phyloP scores from a whole-genome alignment of 345 rosid genomes.

The Diplotaxis tenuifolia region DNA sequence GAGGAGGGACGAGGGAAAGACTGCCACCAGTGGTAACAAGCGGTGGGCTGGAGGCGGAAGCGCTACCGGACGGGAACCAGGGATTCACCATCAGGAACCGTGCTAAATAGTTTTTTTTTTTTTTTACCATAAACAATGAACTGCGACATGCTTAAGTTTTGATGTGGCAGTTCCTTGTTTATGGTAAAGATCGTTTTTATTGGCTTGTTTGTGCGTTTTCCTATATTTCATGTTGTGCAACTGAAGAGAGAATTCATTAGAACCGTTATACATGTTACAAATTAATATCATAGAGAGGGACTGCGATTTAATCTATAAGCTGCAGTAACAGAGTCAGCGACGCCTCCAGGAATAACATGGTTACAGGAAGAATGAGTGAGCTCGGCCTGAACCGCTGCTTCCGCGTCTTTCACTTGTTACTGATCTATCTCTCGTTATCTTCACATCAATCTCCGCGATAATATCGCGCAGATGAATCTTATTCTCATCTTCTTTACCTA shows the following conservation, averaged over 20 bases:
- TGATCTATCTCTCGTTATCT: slow-evolving; percentile 10
- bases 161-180: not conserved
- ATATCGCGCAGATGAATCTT: slow-evolving; percentile 14
- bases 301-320: slow-evolving; percentile 27
- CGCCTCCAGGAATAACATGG: slow-evolving; percentile 25
- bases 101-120: too few relatives aligned
- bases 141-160: not conserved
- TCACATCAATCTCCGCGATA: slow-evolving; percentile 26
- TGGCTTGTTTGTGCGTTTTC: not conserved
- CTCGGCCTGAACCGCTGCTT: slow-evolving; percentile 36
- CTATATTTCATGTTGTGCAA: not conserved
- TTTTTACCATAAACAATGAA: too few relatives aligned
- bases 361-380: not conserved
- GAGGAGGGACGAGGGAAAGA: too few relatives aligned
- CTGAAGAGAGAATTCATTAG: not conserved
- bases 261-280: not conserved
- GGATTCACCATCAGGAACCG: too few relatives aligned
- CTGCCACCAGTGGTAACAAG: too few relatives aligned
- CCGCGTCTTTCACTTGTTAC: slow-evolving; percentile 34
- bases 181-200: not conserved
- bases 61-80: too few relatives aligned
- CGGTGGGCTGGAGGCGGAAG: too few relatives aligned
- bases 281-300: slow-evolving; percentile 9
- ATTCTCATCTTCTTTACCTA: not conserved
- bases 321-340: slow-evolving; percentile 35